Evolutionary conservation across 169 alveolate species (phyloP).

Genomic region (Neospora caninum): DNA sequence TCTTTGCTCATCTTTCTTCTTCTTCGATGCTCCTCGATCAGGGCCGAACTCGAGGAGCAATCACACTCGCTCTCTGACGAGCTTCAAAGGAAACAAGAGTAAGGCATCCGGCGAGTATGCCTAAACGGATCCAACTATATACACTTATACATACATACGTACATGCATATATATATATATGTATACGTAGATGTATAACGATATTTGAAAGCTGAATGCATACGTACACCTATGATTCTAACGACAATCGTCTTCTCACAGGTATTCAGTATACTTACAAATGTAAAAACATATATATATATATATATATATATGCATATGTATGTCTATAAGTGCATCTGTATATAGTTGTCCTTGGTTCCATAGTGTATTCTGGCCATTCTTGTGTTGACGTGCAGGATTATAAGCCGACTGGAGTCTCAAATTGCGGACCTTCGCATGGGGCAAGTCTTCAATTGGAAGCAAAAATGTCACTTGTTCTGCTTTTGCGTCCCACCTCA

Average conservation of each 20-base stretch:
- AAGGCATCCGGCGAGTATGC: neutral
- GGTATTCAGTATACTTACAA: neutral
- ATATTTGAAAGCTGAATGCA: too few relatives aligned
- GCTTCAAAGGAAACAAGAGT: slow-evolving; percentile 8
- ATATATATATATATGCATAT: neutral
- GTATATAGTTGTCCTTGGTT: too few relatives aligned
- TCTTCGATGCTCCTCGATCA: neutral
- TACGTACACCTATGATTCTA: neutral
- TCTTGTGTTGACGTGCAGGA: neutral
- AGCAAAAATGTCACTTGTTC: too few relatives aligned
- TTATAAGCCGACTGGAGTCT: neutral
- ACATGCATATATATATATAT: neutral
- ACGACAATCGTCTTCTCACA: neutral
- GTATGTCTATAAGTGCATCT: neutral
- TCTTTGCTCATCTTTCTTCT: neutral
- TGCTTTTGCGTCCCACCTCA: too few relatives aligned
- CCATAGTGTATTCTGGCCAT: too few relatives aligned
- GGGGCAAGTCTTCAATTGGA: neutral
- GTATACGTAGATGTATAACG: neutral
- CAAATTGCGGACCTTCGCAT: slow-evolving; percentile 9
- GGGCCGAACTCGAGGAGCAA: slow-evolving; percentile 22
- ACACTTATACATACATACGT: neutral
- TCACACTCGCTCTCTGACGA: neutral
- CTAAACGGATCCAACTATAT: neutral
- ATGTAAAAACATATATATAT: neutral